Conservation (phyloP, 2,329 filamentous ascomycete genomes). For the Xylariaceae sp. region DNA sequence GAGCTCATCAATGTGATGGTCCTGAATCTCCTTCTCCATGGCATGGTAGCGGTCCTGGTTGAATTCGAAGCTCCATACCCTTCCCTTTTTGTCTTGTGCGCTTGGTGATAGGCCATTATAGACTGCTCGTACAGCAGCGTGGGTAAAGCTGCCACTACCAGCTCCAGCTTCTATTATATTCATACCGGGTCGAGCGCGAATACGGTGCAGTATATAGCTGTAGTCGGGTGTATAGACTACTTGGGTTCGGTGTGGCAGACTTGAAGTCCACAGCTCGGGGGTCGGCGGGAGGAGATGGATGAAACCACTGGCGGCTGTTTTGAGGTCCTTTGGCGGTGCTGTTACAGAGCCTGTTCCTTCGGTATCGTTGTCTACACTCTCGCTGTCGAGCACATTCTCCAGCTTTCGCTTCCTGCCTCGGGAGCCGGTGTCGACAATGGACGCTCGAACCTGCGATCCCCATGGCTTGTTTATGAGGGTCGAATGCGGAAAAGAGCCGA, state of each 20-base stretch:
- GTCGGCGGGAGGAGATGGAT: slow-evolving; percentile 75
- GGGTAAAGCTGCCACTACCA: slow-evolving; percentile 79
- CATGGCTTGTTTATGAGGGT: slow-evolving; percentile 75
- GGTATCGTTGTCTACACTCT: slow-evolving; percentile 36
- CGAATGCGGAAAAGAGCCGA: slow-evolving; percentile 82
- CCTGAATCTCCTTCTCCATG: slow-evolving; percentile 64
- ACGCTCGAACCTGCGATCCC: slow-evolving; percentile 89
- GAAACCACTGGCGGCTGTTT: slow-evolving; percentile 63
- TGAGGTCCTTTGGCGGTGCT: slow-evolving; percentile 31
- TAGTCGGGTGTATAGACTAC: slow-evolving; percentile 86
- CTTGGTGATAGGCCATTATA: slow-evolving; percentile 63
- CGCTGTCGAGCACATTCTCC: slow-evolving; percentile 39
- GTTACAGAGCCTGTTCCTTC: slow-evolving; percentile 15
- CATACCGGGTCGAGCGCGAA: slow-evolving; percentile 69
- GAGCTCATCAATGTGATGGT: slow-evolving; percentile 60
- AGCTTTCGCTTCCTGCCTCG: slow-evolving; percentile 66
- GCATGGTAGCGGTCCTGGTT: slow-evolving; percentile 68
- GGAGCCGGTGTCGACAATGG: slow-evolving; percentile 87
- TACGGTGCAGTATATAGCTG: slow-evolving; percentile 75
- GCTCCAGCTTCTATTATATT: slow-evolving; percentile 76
- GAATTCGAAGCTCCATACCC: slow-evolving; percentile 80
- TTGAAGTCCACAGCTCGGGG: slow-evolving; percentile 77
- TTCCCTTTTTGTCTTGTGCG: slow-evolving; percentile 49
- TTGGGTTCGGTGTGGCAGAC: slow-evolving; percentile 76
- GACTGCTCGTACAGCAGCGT: slow-evolving; percentile 70